Base-by-base conservation (phyloP, 2,329 filamentous ascomycete species). In the Fusarium phyllophilum region DNA sequence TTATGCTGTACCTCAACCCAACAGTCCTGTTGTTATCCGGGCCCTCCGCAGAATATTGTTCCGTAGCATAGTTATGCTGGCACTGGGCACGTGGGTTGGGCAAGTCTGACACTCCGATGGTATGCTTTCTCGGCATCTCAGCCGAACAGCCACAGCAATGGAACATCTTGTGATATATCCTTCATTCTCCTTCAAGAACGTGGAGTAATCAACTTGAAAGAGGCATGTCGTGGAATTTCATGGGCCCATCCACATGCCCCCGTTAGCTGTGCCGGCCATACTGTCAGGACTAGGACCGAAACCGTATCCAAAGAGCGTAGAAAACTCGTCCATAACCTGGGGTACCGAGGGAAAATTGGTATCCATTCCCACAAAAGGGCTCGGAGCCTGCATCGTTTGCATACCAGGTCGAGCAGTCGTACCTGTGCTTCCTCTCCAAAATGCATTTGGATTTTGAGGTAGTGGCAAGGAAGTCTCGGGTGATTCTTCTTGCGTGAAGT, bases 291-390 rank as follows among this genome's bases (percentile, higher is more conserved):
- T 80, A n/a, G 78, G 76, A 17, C 79, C 79, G 63, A 80, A 80
- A 8, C 79, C 78, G 24, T 79, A 79, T 12, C 79, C 79, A 56
- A 81, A 80, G 38, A 81, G 74, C 1, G 78, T 78, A 11, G 81
- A 81, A 65, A 83, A 83, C 59, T 83, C 81, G 64, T 83, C 82
- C 70, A 83, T 71, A 7, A 79, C 82, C 59, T 83, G 82, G n/a
- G 82, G 82, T 52, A 83, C 82, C 10, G 81, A 81, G 8, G 81
- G 81, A 56, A 83, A 81, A 45, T 77, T 81, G 42, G 81, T 72
- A 52, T 83, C 82, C 58, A 83, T 81, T 0, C 81, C 80, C 55
- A 83, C 81, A 46, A 83, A 83, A 0, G 81, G 80, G 62, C 80
- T 81, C 18, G 79, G 73, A 49, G 80, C 75, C 26, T 79, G 76